Evolutionary conservation across 2,329 filamentous ascomycete species (phyloP), one percentile per base, ranked within the genome.

Genomic region (Pestalotiopsis sp.): DNA sequence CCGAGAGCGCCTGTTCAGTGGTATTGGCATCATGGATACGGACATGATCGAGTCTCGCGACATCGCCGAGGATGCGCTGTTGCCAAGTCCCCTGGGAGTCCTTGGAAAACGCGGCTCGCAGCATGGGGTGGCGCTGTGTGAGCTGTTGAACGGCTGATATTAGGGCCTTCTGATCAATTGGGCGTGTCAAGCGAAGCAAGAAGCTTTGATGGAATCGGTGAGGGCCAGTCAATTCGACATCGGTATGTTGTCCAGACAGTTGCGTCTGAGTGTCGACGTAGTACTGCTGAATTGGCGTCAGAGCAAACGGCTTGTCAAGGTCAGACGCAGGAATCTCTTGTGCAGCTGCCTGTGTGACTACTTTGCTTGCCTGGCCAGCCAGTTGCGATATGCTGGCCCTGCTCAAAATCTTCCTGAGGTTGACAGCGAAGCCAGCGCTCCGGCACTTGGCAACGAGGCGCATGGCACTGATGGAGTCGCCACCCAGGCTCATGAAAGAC

Each of bases 91-190:
- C 65, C 11, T 22, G 48, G 10, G 38, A 7, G 24, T 48, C 38
- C 40, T 55, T 58, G 17, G 39, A 62, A 58, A 79, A 81, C 1
- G 78, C 75, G 0, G 78, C 73, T 1, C 80, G 73, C n/a, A 81
- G 75, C 79, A 81, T 66, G 11, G 56, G 24, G 24, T 66, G 65
- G 11, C 64, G 64, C 17, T 65, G 17, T 35, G 24, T 44, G n/a
- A 65, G 40, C n/a, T 57, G 62, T 20, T 24, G 62, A 17, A 65
- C 9, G 4, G 62, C 62, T 5, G 11, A 22, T n/a, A 24, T 65
- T 22, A 65, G 13, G 1, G n/a, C 24, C 13, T 22, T 9, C 24
- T 44, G 24, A 13, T 56, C 62, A 3, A 65, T 20, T 14, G 17
- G 30, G 7, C 62, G 62, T 55, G 40, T 55, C 17, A 65, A 7